Percentiles rank a stretch among this genome's conserved stretches.
Evolutionary conservation across 306 rosid species (phyloP).

Genomic region (Sophora flavescens): DNA sequence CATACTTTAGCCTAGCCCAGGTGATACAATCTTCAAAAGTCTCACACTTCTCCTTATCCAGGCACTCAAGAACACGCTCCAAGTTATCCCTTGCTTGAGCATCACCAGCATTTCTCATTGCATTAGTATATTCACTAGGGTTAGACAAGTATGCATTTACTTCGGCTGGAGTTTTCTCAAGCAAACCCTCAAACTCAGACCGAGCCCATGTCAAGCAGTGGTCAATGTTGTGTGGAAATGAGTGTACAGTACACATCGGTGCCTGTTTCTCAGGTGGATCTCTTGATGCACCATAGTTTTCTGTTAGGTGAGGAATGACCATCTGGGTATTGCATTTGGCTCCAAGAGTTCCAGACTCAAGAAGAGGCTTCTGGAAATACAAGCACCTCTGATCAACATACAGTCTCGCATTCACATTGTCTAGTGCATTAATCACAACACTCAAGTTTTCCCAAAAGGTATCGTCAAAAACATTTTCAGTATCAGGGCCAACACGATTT

Average conservation of each 20-base stretch:
- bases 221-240: constrained; percentile 96
- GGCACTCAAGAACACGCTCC: constrained; percentile 94
- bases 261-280: constrained; percentile 99
- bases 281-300: constrained; percentile 98
- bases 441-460: constrained; percentile 83
- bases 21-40: constrained; percentile 83
- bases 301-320: constrained; percentile 97
- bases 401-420: constrained; percentile 93
- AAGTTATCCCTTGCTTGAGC: constrained; percentile 97
- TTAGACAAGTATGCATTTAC: constrained; percentile 86
- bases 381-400: constrained; percentile 97
- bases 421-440: constrained; percentile 88
- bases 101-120: constrained; percentile 89
- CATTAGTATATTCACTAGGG: constrained; percentile 75
- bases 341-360: constrained; percentile 98
- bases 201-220: constrained; percentile 99
- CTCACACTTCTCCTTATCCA: constrained; percentile 85
- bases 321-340: constrained; percentile 98
- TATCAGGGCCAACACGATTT: constrained; percentile 89
- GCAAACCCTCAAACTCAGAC: constrained; percentile 97
- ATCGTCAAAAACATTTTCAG: constrained; percentile 88
- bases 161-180: constrained; percentile 97
- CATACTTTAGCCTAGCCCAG: constrained; percentile 94
- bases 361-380: constrained; percentile 97
- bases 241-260: constrained; percentile 99